Base-by-base conservation (phyloP, 768 basidiomycete genomes). In the Collybia sordida region DNA sequence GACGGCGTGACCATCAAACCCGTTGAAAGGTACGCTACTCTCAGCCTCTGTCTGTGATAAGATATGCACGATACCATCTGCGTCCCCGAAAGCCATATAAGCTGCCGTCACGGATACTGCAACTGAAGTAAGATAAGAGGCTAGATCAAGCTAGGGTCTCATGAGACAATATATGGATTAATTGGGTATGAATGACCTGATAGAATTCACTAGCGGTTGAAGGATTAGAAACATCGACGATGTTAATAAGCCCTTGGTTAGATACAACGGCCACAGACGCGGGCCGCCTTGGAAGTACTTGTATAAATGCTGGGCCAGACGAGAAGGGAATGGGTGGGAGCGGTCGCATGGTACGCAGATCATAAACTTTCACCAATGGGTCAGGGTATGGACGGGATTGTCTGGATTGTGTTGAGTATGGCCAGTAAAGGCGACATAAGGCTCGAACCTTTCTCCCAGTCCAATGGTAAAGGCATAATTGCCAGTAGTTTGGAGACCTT, bases 31-130 rank as follows among this genome's bases (percentile, higher is more conserved):
- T 24, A 81, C 69, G 15, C 68, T 72, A 1, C 74, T 77, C 3
- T 77, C 80, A 43, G 86, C 84, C 36, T 86, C 80, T 9, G 78
- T 78, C 46, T 90, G 88, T 42, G 88, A 82, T 60, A 93, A 71
- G 15, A 98, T 71, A 68, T 96, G 93, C 3, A 98, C 79, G 4
- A 75, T 72, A 15, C 95, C 94, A 37, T 90, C 86, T 0, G 86
- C 84, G 59, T 97, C 94, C 0, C 93, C 95, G 57, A 95, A 93
- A 0, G 92, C 94, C 62, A 98, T 75, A 60, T 93, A 97, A n/a
- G 88, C 83, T 28, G 90, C 93, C 3, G 88, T 88, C 2, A 90
- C 85, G 1, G 93, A 93, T 23, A 97, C 71, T 1, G 94, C 85
- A 50, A 85, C 76, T 25, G 91, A 85, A 4, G 83, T 91, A 46